Conservation (phyloP, 176 grass and related monocot species). For the Eleusine indica region DNA sequence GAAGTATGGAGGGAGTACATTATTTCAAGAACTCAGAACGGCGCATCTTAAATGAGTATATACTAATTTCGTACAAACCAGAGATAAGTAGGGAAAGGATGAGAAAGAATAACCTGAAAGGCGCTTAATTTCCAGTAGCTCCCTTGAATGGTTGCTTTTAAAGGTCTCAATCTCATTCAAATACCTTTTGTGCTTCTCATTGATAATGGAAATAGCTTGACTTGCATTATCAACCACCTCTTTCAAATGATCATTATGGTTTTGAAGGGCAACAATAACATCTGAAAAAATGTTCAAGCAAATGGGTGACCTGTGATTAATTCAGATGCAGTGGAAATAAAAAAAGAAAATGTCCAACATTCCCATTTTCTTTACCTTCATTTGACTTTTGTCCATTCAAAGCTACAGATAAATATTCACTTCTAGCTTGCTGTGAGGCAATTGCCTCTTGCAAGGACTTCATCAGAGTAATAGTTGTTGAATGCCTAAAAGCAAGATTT, state of each 20-base stretch:
- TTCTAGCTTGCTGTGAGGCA: slow-evolving; percentile 63
- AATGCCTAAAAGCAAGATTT: slow-evolving; percentile 66
- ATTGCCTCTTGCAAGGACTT: slow-evolving; percentile 76
- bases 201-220: slow-evolving; percentile 66
- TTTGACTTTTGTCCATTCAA: slow-evolving; percentile 62
- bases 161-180: slow-evolving; percentile 71
- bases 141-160: slow-evolving; percentile 54
- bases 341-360: neutral
- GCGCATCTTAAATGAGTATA: slow-evolving; percentile 8
- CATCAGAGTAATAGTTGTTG: slow-evolving; percentile 72
- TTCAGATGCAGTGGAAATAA: slow-evolving; percentile 3
- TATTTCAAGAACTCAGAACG: neutral
- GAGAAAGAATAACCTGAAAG: slow-evolving; percentile 71
- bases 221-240: slow-evolving; percentile 67
- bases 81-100: slow-evolving; percentile 14
- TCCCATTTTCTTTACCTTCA: slow-evolving; percentile 60
- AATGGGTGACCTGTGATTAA: slow-evolving; percentile 12
- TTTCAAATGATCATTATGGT: slow-evolving; percentile 74
- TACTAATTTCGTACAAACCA: neutral
- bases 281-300: slow-evolving; percentile 53
- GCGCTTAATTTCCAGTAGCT: slow-evolving; percentile 76
- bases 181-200: slow-evolving; percentile 68
- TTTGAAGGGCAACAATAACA: slow-evolving; percentile 72
- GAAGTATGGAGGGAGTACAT: neutral
- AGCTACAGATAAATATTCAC: slow-evolving; percentile 62